Evolutionary conservation across 2,329 filamentous ascomycete species (phyloP).

Genomic region (Xenoacremonium recifei): DNA sequence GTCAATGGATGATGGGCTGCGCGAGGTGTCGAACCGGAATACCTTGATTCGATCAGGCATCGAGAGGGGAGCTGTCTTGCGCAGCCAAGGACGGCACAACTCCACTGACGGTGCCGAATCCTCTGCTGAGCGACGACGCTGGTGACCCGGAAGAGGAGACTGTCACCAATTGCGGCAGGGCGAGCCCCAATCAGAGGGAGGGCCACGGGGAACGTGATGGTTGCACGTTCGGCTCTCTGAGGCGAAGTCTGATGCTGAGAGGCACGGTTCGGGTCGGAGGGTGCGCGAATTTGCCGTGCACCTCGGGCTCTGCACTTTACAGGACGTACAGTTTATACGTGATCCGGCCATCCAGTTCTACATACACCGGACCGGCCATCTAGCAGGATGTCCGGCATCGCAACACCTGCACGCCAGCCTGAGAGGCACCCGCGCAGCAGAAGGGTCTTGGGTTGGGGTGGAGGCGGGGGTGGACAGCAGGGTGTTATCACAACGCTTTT

Average conservation of each 20-base stretch:
- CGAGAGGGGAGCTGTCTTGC: slow-evolving; percentile 15
- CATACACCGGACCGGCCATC: slow-evolving; percentile 17
- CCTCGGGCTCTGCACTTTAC: slow-evolving; percentile 11
- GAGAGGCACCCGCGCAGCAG: background rate
- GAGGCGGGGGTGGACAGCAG: background rate
- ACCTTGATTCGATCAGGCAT: slow-evolving; percentile 17
- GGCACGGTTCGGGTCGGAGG: slow-evolving; percentile 9
- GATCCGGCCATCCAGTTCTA: slow-evolving; percentile 9
- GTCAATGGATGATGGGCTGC: slow-evolving; percentile 25
- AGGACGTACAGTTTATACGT: slow-evolving; percentile 12
- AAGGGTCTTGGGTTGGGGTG: background rate
- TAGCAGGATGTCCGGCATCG: slow-evolving; percentile 10
- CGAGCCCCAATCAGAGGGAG: slow-evolving; percentile 23
- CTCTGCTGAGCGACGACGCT: slow-evolving; percentile 17
- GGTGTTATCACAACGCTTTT: no score
- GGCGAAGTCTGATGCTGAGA: slow-evolving; percentile 9
- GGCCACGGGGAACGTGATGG: slow-evolving; percentile 23
- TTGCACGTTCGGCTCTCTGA: slow-evolving; percentile 11
- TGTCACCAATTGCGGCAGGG: slow-evolving; percentile 17
- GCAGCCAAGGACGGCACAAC: slow-evolving; percentile 7
- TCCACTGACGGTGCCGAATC: slow-evolving; percentile 13
- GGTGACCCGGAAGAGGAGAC: slow-evolving; percentile 12
- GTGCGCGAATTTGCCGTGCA: slow-evolving; percentile 22
- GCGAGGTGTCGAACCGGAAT: slow-evolving; percentile 11
- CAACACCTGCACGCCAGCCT: background rate